Percentiles rank a stretch among this genome's conserved stretches.
Conservation (phyloP, 177 flowering plant species). For the Telopea speciosissima region DNA sequence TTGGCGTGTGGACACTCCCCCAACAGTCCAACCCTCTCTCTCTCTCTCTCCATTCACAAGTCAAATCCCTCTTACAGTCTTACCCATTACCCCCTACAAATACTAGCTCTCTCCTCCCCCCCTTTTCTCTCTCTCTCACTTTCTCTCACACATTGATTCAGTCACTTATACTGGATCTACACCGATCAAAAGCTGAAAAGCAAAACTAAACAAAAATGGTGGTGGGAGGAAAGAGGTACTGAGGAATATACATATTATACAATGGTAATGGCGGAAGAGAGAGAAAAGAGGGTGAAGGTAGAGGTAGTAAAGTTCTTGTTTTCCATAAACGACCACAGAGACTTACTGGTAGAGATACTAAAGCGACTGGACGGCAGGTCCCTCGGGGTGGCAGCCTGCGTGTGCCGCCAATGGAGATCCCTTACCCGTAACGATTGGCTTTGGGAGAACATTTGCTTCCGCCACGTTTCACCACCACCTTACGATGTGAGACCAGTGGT, state of each 20-base stretch:
- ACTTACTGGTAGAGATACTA: constrained; percentile 61
- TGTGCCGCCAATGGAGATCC: constrained; percentile 74
- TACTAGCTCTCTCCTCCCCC: constrained; percentile 3
- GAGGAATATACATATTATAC: background rate
- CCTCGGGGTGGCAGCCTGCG: constrained; percentile 70
- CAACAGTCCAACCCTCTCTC: background rate
- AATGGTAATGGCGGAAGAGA: constrained; percentile 10
- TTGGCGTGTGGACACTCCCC: background rate
- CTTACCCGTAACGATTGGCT: constrained; percentile 58
- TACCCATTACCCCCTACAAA: constrained; percentile 4
- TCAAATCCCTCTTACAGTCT: constrained; percentile 23
- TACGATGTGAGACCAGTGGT: constrained; percentile 50
- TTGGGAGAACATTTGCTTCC: constrained; percentile 85
- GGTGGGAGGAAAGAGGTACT: background rate
- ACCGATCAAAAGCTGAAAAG: background rate
- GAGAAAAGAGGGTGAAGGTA: constrained; percentile 21
- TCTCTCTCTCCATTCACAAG: constrained; percentile 16
- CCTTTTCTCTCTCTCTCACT: background rate
- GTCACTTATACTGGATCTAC: constrained; percentile 2
- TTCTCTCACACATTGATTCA: no score
- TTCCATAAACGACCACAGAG: constrained; percentile 67
- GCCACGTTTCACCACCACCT: constrained; percentile 50
- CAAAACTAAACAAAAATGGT: background rate
- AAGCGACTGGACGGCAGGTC: constrained; percentile 72
- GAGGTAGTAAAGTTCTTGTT: constrained; percentile 24